phyloP scores from a whole-genome alignment of 495 filamentous ascomycete genomes.

The Penicillium silybi region DNA sequence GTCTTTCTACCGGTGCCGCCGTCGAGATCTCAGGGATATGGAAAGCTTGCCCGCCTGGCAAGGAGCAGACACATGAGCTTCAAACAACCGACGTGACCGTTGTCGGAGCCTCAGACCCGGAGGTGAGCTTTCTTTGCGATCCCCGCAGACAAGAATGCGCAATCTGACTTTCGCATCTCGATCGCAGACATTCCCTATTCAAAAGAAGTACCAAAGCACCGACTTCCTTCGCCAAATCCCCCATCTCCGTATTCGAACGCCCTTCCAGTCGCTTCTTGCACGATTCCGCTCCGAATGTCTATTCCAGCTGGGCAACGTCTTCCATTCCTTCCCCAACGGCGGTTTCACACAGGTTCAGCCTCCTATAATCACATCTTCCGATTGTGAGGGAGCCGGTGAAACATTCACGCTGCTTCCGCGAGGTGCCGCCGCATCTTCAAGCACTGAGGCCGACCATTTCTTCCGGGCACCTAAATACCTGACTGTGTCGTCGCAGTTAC shows the following conservation, averaged over 20 bases:
- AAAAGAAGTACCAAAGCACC: slow-evolving; percentile 88
- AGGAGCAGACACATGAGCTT: slow-evolving; percentile 75
- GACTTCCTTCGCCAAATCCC: slow-evolving; percentile 87
- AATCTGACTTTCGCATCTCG: slow-evolving; percentile 6
- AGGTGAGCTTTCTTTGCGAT: slow-evolving; percentile 50
- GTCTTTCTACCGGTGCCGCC: slow-evolving; percentile 74
- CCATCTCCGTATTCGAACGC: slow-evolving; percentile 82
- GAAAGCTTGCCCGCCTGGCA: slow-evolving; percentile 65
- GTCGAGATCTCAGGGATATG: slow-evolving; percentile 76
- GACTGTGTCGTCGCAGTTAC: slow-evolving; percentile 91
- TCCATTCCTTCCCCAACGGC: slow-evolving; percentile 49
- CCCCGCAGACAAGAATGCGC: background rate
- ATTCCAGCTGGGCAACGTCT: slow-evolving; percentile 67
- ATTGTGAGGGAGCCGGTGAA: slow-evolving; percentile 95
- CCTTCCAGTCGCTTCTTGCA: slow-evolving; percentile 73
- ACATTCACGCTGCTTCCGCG: slow-evolving; percentile 72
- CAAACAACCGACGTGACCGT: slow-evolving; percentile 63
- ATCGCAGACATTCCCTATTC: slow-evolving; percentile 76
- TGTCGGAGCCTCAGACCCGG: slow-evolving; percentile 71
- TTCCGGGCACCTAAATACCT: slow-evolving; percentile 92
- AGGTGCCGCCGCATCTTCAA: slow-evolving; percentile 25
- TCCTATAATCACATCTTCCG: slow-evolving; percentile 92
- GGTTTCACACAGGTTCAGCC: slow-evolving; percentile 85
- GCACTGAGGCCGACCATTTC: slow-evolving; percentile 50
- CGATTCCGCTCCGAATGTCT: slow-evolving; percentile 87